phyloP scores from a whole-genome alignment of 352 stramenopile genomes.

The Phytophthora idaei region DNA sequence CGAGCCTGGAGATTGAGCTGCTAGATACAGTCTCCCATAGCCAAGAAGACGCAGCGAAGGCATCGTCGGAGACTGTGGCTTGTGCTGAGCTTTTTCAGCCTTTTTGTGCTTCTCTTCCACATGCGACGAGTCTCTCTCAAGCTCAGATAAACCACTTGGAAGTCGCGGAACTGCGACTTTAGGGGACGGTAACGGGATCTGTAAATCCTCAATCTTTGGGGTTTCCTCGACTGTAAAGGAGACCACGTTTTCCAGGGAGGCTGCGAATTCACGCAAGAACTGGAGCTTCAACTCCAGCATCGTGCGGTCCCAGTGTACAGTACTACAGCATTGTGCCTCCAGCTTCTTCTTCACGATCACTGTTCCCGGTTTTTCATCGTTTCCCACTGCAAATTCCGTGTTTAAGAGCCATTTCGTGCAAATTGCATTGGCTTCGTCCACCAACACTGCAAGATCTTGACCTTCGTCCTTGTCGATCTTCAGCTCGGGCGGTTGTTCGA shows the following conservation, averaged over 20 bases:
- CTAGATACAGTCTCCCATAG: conserved; percentile 35
- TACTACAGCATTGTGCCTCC: conserved; percentile 43
- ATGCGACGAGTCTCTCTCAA: conserved; percentile 3
- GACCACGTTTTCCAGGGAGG: conserved; percentile 43
- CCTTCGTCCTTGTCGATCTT: conserved; percentile 28
- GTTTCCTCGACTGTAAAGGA: conserved; percentile 24
- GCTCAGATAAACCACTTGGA: conserved; percentile 21
- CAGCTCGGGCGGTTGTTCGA: conserved; percentile 32
- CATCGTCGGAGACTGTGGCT: conserved; percentile 10
- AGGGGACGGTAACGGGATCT: conserved; percentile 6
- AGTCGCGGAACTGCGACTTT: conserved; percentile 26
- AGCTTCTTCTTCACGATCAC: conserved; percentile 62
- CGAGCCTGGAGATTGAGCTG: conserved; percentile 23
- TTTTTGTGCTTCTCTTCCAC: conserved; percentile 23
- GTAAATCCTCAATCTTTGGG: conserved; percentile 30
- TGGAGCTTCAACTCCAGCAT: conserved; percentile 55
- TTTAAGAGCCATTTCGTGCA: conserved; percentile 57
- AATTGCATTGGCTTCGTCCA: conserved; percentile 68
- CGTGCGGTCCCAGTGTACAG: conserved; percentile 47
- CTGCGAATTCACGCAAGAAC: conserved; percentile 52
- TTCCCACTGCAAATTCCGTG: conserved; percentile 49
- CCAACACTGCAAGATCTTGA: conserved; percentile 32
- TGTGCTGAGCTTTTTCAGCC: conserved; percentile 1
- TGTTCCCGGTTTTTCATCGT: conserved; percentile 1
- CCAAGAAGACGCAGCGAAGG: conserved; percentile 38